Percentiles rank a stretch among this genome's conserved stretches.
These are phyloP conservation scores for Bipolaris bicolor DNA, from an alignment of 2,329 filamentous ascomycete species.

Conservation along the genomic window DNA sequence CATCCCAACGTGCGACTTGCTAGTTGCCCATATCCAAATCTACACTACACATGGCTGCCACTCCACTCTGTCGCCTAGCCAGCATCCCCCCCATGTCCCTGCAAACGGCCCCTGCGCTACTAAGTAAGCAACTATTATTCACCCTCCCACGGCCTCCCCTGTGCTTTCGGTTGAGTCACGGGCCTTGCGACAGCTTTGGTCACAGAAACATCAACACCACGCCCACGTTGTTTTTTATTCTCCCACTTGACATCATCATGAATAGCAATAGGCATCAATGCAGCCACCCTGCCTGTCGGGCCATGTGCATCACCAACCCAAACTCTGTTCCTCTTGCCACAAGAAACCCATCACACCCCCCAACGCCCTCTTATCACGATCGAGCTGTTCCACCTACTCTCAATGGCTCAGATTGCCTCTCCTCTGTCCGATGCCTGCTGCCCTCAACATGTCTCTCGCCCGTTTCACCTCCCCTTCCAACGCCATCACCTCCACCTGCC, in stretches of 20 bases:
- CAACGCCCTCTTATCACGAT: background rate
- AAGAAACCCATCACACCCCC: slow-evolving; percentile 1
- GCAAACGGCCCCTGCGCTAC: background rate
- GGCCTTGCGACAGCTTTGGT: slow-evolving; percentile 9
- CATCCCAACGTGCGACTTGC: slow-evolving; percentile 1
- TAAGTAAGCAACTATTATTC: background rate
- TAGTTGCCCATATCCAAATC: background rate
- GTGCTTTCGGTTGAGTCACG: slow-evolving; percentile 1
- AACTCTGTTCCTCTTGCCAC: slow-evolving; percentile 8
- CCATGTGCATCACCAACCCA: slow-evolving; percentile 4
- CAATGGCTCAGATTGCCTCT: slow-evolving; percentile 12
- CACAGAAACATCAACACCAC: slow-evolving; percentile 13
- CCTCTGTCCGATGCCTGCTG: slow-evolving; percentile 2
- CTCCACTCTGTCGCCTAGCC: background rate
- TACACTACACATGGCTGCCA: background rate
- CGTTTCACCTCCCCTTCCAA: slow-evolving; percentile 21
- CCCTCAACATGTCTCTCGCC: slow-evolving; percentile 5
- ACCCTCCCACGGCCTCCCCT: background rate
- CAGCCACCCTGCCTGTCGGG: background rate
- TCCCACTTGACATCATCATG: slow-evolving; percentile 12
- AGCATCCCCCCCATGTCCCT: background rate
- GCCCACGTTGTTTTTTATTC: slow-evolving; percentile 1
- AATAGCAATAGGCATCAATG: background rate
- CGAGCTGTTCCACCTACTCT: background rate
- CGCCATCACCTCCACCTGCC: slow-evolving; percentile 3